Conservation (phyloP, 495 filamentous ascomycete species). For the Penicillium atrosanguineum region DNA sequence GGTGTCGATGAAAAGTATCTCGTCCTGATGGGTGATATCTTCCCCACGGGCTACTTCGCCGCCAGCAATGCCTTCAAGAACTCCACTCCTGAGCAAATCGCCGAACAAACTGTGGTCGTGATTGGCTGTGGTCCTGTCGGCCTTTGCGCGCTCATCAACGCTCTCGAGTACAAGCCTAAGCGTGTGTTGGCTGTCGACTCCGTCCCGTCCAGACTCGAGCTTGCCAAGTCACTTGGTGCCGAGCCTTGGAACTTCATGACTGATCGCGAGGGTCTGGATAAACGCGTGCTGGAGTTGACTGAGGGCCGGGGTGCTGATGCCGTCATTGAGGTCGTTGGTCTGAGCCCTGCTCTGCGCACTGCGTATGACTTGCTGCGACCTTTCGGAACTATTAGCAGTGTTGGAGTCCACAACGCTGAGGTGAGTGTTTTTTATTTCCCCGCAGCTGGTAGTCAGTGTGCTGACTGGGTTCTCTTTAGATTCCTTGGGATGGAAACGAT, state of each 20-base stretch:
- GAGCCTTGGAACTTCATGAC: constrained; percentile 80
- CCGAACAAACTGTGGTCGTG: constrained; percentile 71
- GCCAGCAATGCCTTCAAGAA: constrained; percentile 77
- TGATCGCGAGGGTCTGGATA: constrained; percentile 64
- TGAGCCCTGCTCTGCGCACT: constrained; percentile 77
- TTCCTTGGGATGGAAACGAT: constrained; percentile 79
- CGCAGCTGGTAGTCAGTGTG: neutral
- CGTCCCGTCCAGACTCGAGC: constrained; percentile 70
- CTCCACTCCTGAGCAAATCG: constrained; percentile 58
- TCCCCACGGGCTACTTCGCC: constrained; percentile 78
- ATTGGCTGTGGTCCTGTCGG: constrained; percentile 91
- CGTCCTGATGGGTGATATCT: constrained; percentile 63
- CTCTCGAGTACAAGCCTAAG: constrained; percentile 75
- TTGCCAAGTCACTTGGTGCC: constrained; percentile 75
- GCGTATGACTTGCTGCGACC: constrained; percentile 84
- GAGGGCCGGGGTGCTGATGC: constrained; percentile 85
- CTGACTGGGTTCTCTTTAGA: constrained; percentile 41
- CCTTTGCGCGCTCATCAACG: constrained; percentile 82
- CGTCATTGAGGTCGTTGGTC: constrained; percentile 88
- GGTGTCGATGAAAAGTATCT: constrained; percentile 74
- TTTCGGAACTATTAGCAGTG: constrained; percentile 82
- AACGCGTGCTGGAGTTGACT: constrained; percentile 72
- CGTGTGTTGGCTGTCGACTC: constrained; percentile 85
- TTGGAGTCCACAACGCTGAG: constrained; percentile 91
- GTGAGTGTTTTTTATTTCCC: constrained; percentile 35